A percentile compares a stretch with the other conserved stretches of the same genome.
Evolutionary conservation across 2,329 filamentous ascomycete genomes (phyloP).

Genomic region (Trichoderma guizhouense): DNA sequence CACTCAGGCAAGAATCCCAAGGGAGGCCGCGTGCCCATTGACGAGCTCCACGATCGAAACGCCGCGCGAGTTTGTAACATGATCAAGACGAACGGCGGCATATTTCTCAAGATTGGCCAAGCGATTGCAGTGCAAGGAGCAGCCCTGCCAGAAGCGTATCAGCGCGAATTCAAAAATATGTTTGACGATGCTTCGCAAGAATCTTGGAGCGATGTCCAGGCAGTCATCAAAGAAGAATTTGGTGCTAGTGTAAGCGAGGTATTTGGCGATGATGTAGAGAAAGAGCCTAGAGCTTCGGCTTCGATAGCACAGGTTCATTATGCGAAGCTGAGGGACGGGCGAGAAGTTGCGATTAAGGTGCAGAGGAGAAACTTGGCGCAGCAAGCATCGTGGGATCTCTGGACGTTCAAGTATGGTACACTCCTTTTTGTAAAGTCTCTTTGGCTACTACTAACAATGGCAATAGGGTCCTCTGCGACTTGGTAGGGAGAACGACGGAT

Average conservation of each 20-base stretch:
- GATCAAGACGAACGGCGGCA: slow-evolving; percentile 14
- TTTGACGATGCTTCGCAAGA: slow-evolving; percentile 14
- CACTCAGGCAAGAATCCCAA: slow-evolving; percentile 16
- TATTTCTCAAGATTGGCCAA: slow-evolving; percentile 17
- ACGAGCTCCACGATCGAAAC: slow-evolving; percentile 11
- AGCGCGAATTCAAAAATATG: slow-evolving; percentile 15
- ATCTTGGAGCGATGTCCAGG: slow-evolving; percentile 6
- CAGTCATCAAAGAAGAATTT: slow-evolving; percentile 11
- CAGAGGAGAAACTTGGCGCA: slow-evolving; percentile 2
- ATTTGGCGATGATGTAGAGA: slow-evolving; percentile 1
- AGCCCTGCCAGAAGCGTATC: slow-evolving; percentile 11
- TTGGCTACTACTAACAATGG: slow-evolving; percentile 29
- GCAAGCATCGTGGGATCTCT: slow-evolving; percentile 14
- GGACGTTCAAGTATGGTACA: background rate
- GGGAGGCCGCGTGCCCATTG: background rate
- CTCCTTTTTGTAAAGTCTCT: accelerated
- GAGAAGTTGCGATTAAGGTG: slow-evolving; percentile 13
- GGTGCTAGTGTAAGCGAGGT: slow-evolving; percentile 6
- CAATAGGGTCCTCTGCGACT: background rate
- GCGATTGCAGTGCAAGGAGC: slow-evolving; percentile 15
- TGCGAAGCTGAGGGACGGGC: slow-evolving; percentile 3
- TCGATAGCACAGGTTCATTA: slow-evolving; percentile 16
- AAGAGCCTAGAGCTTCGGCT: slow-evolving; percentile 7
- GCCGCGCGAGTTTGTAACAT: background rate
- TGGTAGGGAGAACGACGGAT: background rate